phyloP scores from a whole-genome alignment of 2,329 filamentous ascomycete species.

The Hypoxylon sp. region DNA sequence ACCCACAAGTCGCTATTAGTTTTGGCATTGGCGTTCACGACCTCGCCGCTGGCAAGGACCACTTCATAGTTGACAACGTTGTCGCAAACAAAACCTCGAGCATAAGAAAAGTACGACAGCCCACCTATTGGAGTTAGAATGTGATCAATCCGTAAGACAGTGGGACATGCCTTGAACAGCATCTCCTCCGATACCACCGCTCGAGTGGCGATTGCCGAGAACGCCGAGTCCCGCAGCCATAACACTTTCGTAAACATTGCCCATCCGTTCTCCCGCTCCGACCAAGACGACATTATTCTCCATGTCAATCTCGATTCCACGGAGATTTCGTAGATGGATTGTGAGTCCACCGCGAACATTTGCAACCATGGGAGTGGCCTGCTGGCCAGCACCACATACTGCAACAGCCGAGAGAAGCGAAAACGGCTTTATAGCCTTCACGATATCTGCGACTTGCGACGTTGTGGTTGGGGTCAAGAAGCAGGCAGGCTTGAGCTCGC shows the following conservation, averaged over 20 bases:
- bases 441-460: constrained; percentile 29
- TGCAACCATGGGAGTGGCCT: constrained; percentile 21
- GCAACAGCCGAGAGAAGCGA: constrained; percentile 3
- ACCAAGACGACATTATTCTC: constrained; percentile 16
- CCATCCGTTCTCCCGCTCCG: constrained; percentile 29
- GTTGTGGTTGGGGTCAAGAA: constrained; percentile 35
- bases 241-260: constrained; percentile 34
- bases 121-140: constrained; percentile 23
- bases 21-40: constrained; percentile 55
- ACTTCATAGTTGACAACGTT: constrained; percentile 49
- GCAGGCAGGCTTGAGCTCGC: constrained; percentile 34
- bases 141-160: neutral
- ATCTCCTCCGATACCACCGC: constrained; percentile 38
- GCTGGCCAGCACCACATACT: constrained; percentile 30
- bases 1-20: constrained; percentile 48
- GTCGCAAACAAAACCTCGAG: constrained; percentile 36
- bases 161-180: constrained; percentile 34
- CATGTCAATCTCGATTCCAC: constrained; percentile 24
- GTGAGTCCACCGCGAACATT: constrained; percentile 30
- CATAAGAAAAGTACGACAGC: constrained; percentile 34
- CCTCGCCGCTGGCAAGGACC: constrained; percentile 55
- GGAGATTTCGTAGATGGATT: constrained; percentile 25
- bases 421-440: constrained; percentile 27
- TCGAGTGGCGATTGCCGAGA: constrained; percentile 37
- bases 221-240: constrained; percentile 32